Conservation (phyloP, 768 basidiomycete species). For the Suillus decipiens region DNA sequence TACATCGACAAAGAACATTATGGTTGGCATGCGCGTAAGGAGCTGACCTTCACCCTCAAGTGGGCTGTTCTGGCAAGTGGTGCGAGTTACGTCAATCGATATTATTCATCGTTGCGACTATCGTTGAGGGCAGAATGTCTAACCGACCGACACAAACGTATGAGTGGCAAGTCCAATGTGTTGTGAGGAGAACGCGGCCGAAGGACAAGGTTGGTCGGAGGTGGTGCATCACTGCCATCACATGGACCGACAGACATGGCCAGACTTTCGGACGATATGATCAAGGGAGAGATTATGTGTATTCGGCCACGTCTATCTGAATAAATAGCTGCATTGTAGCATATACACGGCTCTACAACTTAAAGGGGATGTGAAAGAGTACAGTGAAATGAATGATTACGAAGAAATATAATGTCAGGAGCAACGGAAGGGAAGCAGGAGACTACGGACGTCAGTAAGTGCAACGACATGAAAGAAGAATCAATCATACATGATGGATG, state of each 20-base stretch:
- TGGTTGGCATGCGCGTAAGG: background rate
- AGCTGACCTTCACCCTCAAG: background rate
- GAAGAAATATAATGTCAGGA: constrained; percentile 14
- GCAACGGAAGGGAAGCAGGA: constrained; percentile 6
- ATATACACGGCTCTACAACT: constrained; percentile 12
- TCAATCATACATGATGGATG: background rate
- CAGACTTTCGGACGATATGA: background rate
- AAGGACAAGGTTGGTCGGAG: background rate
- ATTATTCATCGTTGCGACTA: background rate
- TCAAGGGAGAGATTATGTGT: background rate
- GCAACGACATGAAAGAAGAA: background rate
- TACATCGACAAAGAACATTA: background rate
- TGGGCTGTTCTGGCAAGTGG: background rate
- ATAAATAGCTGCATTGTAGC: constrained; percentile 15
- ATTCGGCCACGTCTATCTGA: background rate
- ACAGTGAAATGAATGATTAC: constrained; percentile 16
- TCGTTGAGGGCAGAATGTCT: background rate
- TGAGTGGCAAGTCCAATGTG: no score
- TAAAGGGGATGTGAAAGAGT: background rate
- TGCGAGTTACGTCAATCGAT: background rate
- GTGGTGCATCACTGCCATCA: background rate
- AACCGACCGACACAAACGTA: background rate
- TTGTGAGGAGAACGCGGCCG: background rate
- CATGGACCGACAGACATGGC: background rate
- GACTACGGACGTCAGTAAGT: constrained; percentile 5